phyloP scores from a whole-genome alignment of 805 yeast genomes.

The Metschnikowia chrysomelidarum region DNA sequence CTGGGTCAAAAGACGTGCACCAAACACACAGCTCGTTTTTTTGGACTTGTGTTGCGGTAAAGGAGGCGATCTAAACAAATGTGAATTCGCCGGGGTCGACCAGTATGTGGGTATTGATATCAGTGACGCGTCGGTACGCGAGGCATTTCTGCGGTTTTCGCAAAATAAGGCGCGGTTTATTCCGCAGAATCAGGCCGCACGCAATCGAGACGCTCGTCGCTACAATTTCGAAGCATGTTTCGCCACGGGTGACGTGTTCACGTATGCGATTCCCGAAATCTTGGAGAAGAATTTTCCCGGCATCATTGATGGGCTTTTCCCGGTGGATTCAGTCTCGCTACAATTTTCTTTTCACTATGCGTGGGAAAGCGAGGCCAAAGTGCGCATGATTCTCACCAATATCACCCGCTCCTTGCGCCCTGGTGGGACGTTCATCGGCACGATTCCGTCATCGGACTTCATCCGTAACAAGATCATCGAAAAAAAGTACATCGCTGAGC shows the following conservation, averaged over 20 bases:
- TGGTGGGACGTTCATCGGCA: constrained; percentile 91
- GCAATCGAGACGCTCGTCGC: constrained; percentile 39
- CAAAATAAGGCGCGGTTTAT: constrained; percentile 46
- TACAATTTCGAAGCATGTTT: constrained; percentile 76
- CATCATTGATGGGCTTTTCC: constrained; percentile 59
- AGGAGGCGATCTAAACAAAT: constrained; percentile 94
- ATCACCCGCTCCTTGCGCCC: constrained; percentile 69
- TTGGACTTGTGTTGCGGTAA: constrained; percentile 95
- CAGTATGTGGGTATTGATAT: constrained; percentile 91
- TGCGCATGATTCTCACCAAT: constrained; percentile 68
- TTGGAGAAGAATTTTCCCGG: constrained; percentile 62
- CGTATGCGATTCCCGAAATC: constrained; percentile 62
- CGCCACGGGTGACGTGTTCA: constrained; percentile 91
- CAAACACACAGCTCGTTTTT: constrained; percentile 40
- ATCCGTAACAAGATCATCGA: constrained; percentile 61
- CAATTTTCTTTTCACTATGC: constrained; percentile 97
- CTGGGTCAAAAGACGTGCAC: constrained; percentile 42
- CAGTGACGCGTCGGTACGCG: constrained; percentile 81
- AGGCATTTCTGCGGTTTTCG: constrained; percentile 74
- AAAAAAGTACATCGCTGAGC: constrained; percentile 41
- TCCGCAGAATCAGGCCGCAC: constrained; percentile 22
- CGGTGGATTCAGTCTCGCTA: constrained; percentile 83
- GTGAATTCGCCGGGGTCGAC: constrained; percentile 68
- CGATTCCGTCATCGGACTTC: constrained; percentile 89
- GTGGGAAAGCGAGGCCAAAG: constrained; percentile 79